Base-by-base conservation (phyloP, 2,329 filamentous ascomycete species). In the Aspergillus pseudoterreus region DNA sequence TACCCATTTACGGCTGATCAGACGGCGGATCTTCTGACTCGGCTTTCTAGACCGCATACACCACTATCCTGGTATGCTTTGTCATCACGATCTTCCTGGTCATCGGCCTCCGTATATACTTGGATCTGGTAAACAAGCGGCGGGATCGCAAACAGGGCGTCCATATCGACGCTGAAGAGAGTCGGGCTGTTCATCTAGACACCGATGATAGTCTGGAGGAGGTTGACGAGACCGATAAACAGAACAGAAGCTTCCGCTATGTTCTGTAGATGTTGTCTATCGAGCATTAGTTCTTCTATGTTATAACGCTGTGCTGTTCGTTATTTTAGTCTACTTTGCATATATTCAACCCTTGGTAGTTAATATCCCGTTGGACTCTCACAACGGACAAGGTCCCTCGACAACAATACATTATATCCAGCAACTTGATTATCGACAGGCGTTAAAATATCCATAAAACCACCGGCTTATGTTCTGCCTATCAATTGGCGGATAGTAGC, bases 161-260 rank as follows among this genome's bases (percentile, higher is more conserved):
- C 2, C 41, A 51, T 36, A 53, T 58, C 24, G 53, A 58, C 19
- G 47, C 55, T 11, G 55, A 56, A 44, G 54, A 55, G 14, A 39
- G 11, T 19, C 54, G 56, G 1, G 24, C 35, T 14, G 47, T 58
- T 32, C 45, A 53, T 17, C 39, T 57, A 2, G 47, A 47, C 11
- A 44, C 43, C 2, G 56, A 59, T 15, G 57, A 56, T 30, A 52
- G 42, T 10, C 38, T 62, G 5, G 54, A 52, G 15, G 43, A 54
- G 4, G 51, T 57, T 2, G 57, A 62, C 41, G 57, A 60, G 39
- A 62, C 58, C 10, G 58, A 62, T 44, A 49, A 55, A 12, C 56
- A 60, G 44, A 62, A 60, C 35, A 32, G 38, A 35, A 49, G 39
- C 22, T 60, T 62, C 45, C 49, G 59, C 21, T 61, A 60, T 48